Evolutionary conservation across 1,284 basidiomycete genomes (phyloP).

Genomic region (Exobasidium rhododendri): DNA sequence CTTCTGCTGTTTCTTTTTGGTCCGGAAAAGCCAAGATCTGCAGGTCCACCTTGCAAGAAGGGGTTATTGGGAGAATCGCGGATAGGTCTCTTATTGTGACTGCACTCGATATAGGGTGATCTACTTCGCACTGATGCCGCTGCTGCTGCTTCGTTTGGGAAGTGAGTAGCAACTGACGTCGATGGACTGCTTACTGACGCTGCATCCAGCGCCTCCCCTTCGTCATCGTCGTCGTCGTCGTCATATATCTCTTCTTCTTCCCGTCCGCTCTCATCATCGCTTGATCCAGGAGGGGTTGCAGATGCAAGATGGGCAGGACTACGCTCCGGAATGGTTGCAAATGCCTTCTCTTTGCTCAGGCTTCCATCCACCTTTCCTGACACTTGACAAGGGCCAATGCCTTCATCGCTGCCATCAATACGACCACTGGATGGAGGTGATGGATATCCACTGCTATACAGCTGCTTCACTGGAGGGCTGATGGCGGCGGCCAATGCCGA

Average conservation of each 20-base stretch:
- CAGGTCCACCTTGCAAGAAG: conserved; percentile 49
- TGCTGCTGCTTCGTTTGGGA: neutral
- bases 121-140: too few relatives aligned
- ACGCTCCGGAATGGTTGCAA: neutral
- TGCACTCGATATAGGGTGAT: neutral
- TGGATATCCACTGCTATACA: neutral
- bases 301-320: neutral
- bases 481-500: neutral
- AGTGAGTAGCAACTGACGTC: neutral
- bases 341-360: too few relatives aligned
- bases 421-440: conserved; percentile 2
- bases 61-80: conserved; percentile 47
- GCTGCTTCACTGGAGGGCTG: neutral
- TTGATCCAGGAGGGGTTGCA: neutral
- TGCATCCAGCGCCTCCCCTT: neutral
- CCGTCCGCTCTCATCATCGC: neutral
- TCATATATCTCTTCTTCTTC: neutral
- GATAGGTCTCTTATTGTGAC: conserved; percentile 14
- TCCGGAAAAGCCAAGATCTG: conserved; percentile 41
- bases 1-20: conserved; percentile 25
- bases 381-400: too few relatives aligned
- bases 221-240: neutral
- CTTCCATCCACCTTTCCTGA: too few relatives aligned
- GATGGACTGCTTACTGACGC: neutral
- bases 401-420: neutral